A percentile compares a stretch with the other conserved stretches of the same genome.
Evolutionary conservation across 2,329 filamentous ascomycete species (phyloP).

Genomic region (Fusarium lyarnte): DNA sequence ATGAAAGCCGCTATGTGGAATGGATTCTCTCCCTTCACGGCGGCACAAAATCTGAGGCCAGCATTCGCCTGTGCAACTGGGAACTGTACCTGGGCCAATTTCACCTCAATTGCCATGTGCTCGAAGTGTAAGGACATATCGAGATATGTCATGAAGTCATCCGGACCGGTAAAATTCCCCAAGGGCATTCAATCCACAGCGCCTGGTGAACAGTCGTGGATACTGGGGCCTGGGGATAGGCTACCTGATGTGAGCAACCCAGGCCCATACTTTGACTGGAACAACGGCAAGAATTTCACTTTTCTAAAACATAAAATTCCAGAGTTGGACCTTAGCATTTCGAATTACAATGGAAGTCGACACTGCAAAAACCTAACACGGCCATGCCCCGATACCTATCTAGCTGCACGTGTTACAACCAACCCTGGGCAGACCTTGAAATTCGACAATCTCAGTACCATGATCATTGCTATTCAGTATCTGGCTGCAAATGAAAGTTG

Average conservation of each 20-base stretch:
- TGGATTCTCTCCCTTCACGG: background rate
- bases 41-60: background rate
- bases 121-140: slow-evolving; percentile 10
- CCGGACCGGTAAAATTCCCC: background rate
- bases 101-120: slow-evolving; percentile 1
- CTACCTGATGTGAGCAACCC: slow-evolving; percentile 8
- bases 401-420: background rate
- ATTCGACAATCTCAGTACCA: background rate
- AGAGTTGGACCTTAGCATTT: background rate
- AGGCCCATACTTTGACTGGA: accelerated
- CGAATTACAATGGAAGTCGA: background rate
- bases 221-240: background rate
- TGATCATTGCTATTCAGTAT: slow-evolving; percentile 14
- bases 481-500: background rate
- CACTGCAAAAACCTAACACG: background rate
- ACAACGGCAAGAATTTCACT: background rate
- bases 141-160: background rate
- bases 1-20: slow-evolving; percentile 16
- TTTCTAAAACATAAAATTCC: background rate
- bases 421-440: slow-evolving; percentile 9
- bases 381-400: background rate
- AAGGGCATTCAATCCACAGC: accelerated
- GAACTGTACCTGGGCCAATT: slow-evolving; percentile 20
- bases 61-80: slow-evolving; percentile 2
- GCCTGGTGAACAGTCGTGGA: background rate